Evolutionary conservation across 2,329 filamentous ascomycete species (phyloP).

Genomic region (Rasamsonia emersonii): DNA sequence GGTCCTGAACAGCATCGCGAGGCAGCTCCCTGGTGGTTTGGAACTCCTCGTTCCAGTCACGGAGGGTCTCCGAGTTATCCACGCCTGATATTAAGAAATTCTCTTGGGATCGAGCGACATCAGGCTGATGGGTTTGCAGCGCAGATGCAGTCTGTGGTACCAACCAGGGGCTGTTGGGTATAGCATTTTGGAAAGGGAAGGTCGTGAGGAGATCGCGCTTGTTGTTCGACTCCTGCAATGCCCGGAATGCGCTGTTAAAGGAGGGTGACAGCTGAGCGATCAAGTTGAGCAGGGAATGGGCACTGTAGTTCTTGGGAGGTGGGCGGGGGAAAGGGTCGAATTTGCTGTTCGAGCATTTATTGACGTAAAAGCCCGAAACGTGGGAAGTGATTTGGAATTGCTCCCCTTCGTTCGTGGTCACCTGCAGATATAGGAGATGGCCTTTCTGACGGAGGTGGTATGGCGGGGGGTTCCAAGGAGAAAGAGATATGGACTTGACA

Average conservation of each 20-base stretch:
- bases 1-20: slow-evolving; percentile 86
- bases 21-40: slow-evolving; percentile 93
- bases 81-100: slow-evolving; percentile 81
- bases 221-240: slow-evolving; percentile 76
- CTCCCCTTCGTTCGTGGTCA: slow-evolving; percentile 90
- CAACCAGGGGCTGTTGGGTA: slow-evolving; percentile 86
- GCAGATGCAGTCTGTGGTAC: slow-evolving; percentile 59
- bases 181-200: slow-evolving; percentile 92
- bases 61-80: slow-evolving; percentile 86
- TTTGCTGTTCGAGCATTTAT: slow-evolving; percentile 89
- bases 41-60: slow-evolving; percentile 99
- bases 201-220: slow-evolving; percentile 80
- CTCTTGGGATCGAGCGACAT: slow-evolving; percentile 86
- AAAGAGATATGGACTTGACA: slow-evolving; percentile 78
- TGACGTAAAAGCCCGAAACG: slow-evolving; percentile 92
- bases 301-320: slow-evolving; percentile 65
- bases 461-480: slow-evolving; percentile 93
- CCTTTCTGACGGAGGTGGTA: slow-evolving; percentile 85
- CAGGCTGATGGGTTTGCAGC: slow-evolving; percentile 63
- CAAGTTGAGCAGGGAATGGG: slow-evolving; percentile 79
- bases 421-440: slow-evolving; percentile 80
- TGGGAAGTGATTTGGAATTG: slow-evolving; percentile 89
- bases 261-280: slow-evolving; percentile 73
- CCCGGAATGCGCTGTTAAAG: slow-evolving; percentile 66
- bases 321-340: slow-evolving; percentile 83